Conservation (phyloP, 2,329 filamentous ascomycete genomes). For the Polytolypa hystricis region DNA sequence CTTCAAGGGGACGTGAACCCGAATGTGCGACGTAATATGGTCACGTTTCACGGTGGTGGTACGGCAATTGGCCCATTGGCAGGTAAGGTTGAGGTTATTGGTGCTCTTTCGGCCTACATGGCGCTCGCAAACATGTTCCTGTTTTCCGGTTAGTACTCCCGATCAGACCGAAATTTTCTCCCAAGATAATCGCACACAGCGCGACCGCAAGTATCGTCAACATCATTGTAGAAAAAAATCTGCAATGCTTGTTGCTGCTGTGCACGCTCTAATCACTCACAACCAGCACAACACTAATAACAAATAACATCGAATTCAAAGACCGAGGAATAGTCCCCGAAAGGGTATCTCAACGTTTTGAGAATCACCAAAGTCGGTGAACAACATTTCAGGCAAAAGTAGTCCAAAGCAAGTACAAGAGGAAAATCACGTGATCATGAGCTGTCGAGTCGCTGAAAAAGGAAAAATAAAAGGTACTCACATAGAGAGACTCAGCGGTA, state of each 20-base stretch:
- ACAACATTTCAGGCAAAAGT: too few species aligned
- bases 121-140: constrained; percentile 97
- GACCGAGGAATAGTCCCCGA: too few species aligned
- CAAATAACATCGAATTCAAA: neutral
- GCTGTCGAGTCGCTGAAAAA: neutral
- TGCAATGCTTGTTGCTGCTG: too few species aligned
- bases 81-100: constrained; percentile 95
- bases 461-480: constrained; percentile 26
- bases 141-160: constrained; percentile 6
- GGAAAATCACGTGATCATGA: constrained; percentile 5
- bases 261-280: neutral
- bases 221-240: neutral
- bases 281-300: neutral
- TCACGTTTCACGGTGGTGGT: constrained; percentile 98
- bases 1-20: constrained; percentile 96
- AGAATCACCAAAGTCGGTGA: too few species aligned
- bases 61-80: constrained; percentile 91
- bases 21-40: constrained; percentile 97
- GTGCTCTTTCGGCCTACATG: constrained; percentile 98
- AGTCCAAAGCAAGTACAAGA: neutral
- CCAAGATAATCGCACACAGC: too few species aligned
- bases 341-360: too few species aligned
- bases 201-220: too few species aligned
- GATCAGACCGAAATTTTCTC: too few species aligned
- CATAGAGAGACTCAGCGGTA: constrained; percentile 51